Evolutionary conservation across 2,329 filamentous ascomycete species (phyloP), one percentile per base, ranked within the genome.

Genomic region (Exophiala mesophila): DNA sequence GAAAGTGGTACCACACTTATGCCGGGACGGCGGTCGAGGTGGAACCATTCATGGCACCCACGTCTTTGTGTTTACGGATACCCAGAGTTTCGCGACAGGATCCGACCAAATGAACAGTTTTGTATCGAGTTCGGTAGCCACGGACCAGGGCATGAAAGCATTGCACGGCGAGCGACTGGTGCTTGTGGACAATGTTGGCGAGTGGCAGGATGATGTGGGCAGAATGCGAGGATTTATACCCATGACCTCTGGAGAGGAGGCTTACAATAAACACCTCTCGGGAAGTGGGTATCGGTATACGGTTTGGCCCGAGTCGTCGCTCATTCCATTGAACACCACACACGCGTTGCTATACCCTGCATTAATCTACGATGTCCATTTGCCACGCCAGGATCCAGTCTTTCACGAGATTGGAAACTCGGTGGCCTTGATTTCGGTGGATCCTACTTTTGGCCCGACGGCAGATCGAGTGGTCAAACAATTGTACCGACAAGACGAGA

Each of bases 21-120:
- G 57, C 13, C 52, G 59, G 36, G 59, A 62, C 40, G 59, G 59
- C 19, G 59, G 59, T 29, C 57, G 57, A 50, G 59, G 59, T 12
- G 59, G 59, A 9, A 56, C 54, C 19, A 44, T 62, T 21, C 58
- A 61, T 39, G 58, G 58, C 10, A 54, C 59, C 13, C 56, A 60
- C 30, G 30, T 62, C n/a, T 61, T 61, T 36, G 35, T 59, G 16
- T 62, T 62, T 33, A 59, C 55, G 29, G 59, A 62, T 40, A 62
- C 59, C 26, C 55, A 55, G n/a, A 55, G 49, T 20, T 61, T 57
- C 46, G 41, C 46, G 4, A 30, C 41, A 9, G 12, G 26, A 10
- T 45, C 56, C 8, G 58, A 51, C 13, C 44, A 56, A 29, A 54
- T 59, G 36, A 49, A 59, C 17, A 55, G 57, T 16, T 59, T 60